phyloP scores from a whole-genome alignment of 2,329 filamentous ascomycete genomes.

The Chalaropsis ovoidea region DNA sequence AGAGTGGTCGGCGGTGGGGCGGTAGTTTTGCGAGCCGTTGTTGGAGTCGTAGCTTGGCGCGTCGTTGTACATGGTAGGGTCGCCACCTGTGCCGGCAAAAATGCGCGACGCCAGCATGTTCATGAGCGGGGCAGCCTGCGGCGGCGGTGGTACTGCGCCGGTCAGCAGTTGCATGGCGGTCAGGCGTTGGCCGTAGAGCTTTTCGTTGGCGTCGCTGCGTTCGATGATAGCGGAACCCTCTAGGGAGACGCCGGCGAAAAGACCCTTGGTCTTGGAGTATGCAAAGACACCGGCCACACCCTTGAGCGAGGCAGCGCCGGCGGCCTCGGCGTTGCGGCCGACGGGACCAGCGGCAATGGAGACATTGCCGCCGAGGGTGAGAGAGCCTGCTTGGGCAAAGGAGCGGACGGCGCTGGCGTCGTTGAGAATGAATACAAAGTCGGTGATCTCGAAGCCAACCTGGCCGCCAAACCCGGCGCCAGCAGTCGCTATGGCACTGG shows the following conservation, averaged over 20 bases:
- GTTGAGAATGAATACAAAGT: slow-evolving; percentile 98
- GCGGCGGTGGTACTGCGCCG: slow-evolving; percentile 66
- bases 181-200: slow-evolving; percentile 76
- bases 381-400: slow-evolving; percentile 81
- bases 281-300: slow-evolving; percentile 87
- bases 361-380: slow-evolving; percentile 92
- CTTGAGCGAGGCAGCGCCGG: slow-evolving; percentile 82
- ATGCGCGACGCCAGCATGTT: slow-evolving; percentile 71
- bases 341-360: slow-evolving; percentile 90
- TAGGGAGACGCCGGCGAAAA: slow-evolving; percentile 90
- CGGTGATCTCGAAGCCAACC: slow-evolving; percentile 78
- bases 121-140: slow-evolving; percentile 75
- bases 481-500: slow-evolving; percentile 68
- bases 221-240: slow-evolving; percentile 92
- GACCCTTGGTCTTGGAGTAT: slow-evolving; percentile 94
- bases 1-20: slow-evolving; percentile 35
- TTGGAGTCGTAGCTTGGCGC: slow-evolving; percentile 81
- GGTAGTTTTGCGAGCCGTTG: slow-evolving; percentile 69
- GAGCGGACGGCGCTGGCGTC: slow-evolving; percentile 80
- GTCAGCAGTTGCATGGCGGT: slow-evolving; percentile 73
- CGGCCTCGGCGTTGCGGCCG: slow-evolving; percentile 89
- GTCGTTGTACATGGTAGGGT: slow-evolving; percentile 82
- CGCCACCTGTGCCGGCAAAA: slow-evolving; percentile 57
- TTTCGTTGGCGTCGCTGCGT: slow-evolving; percentile 91
- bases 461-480: slow-evolving; percentile 78